Conservation (phyloP, 2,329 filamentous ascomycete species). For the Xylaria multiplex region DNA sequence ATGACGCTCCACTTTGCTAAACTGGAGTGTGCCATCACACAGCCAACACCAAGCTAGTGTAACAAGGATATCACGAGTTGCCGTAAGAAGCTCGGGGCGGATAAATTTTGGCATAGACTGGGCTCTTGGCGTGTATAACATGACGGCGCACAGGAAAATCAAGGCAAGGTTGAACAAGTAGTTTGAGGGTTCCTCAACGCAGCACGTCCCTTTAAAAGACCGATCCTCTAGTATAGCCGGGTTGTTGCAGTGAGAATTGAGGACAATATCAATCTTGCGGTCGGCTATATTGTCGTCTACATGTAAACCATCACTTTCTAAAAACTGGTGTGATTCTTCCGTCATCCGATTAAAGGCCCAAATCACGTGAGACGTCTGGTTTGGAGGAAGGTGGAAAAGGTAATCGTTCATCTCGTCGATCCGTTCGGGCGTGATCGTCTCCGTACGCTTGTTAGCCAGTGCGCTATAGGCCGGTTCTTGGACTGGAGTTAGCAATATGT, state of each 20-base stretch:
- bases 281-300: slow-evolving; percentile 57
- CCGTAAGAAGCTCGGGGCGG: slow-evolving; percentile 35
- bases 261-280: slow-evolving; percentile 61
- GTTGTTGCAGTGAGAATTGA: slow-evolving; percentile 66
- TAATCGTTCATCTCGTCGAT: slow-evolving; percentile 64
- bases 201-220: slow-evolving; percentile 63
- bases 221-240: slow-evolving; percentile 53
- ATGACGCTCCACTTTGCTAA: slow-evolving; percentile 62
- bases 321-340: slow-evolving; percentile 49
- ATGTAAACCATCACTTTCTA: slow-evolving; percentile 61
- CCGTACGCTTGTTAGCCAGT: slow-evolving; percentile 54
- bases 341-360: slow-evolving; percentile 64
- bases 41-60: slow-evolving; percentile 58
- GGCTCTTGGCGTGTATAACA: slow-evolving; percentile 39
- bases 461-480: slow-evolving; percentile 55
- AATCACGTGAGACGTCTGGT: slow-evolving; percentile 56
- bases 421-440: slow-evolving; percentile 59
- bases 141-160: slow-evolving; percentile 46
- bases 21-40: slow-evolving; percentile 63
- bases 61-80: slow-evolving; percentile 38
- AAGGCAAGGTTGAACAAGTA: slow-evolving; percentile 52
- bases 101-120: slow-evolving; percentile 40
- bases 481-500: slow-evolving; percentile 58
- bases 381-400: slow-evolving; percentile 55
- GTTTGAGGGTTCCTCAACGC: slow-evolving; percentile 55